phyloP scores from a whole-genome alignment of 2,329 filamentous ascomycete genomes.

The Fusarium longipes region DNA sequence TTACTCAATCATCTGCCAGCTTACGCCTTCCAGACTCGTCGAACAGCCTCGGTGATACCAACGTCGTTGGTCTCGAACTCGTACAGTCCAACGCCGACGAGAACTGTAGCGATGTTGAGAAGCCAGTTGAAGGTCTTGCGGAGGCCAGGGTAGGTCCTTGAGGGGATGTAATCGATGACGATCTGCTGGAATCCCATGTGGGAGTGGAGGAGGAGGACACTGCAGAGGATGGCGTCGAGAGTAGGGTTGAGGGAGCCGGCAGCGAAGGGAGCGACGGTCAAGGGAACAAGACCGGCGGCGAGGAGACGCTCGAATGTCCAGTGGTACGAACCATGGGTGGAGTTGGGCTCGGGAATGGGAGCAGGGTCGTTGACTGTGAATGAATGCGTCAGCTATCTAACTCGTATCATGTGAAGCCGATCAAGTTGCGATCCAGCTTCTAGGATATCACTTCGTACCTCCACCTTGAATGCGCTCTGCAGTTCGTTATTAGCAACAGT shows the following conservation, averaged over 20 bases:
- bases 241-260: slow-evolving; percentile 90
- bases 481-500: slow-evolving; percentile 56
- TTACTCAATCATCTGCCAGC: not conserved
- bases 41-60: slow-evolving; percentile 88
- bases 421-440: slow-evolving; percentile 13
- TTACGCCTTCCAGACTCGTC: slow-evolving; percentile 87
- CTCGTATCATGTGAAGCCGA: slow-evolving; percentile 37
- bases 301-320: slow-evolving; percentile 95
- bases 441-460: slow-evolving; percentile 61
- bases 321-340: slow-evolving; percentile 94
- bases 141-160: slow-evolving; percentile 72
- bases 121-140: slow-evolving; percentile 79
- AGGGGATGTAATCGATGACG: slow-evolving; percentile 92
- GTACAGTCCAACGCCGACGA: slow-evolving; percentile 90
- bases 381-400: slow-evolving; percentile 22
- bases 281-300: slow-evolving; percentile 82
- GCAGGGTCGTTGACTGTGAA: slow-evolving; percentile 84
- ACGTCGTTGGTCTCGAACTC: slow-evolving; percentile 99
- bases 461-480: slow-evolving; percentile 80
- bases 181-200: slow-evolving; percentile 94
- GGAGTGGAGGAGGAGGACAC: slow-evolving; percentile 86
- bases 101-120: slow-evolving; percentile 80
- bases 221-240: slow-evolving; percentile 87
- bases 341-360: slow-evolving; percentile 75
- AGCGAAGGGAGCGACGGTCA: slow-evolving; percentile 92